Evolutionary conservation across 225 moss, liverwort and hornwort species (phyloP).

Genomic region (Anthoceros angustus): DNA sequence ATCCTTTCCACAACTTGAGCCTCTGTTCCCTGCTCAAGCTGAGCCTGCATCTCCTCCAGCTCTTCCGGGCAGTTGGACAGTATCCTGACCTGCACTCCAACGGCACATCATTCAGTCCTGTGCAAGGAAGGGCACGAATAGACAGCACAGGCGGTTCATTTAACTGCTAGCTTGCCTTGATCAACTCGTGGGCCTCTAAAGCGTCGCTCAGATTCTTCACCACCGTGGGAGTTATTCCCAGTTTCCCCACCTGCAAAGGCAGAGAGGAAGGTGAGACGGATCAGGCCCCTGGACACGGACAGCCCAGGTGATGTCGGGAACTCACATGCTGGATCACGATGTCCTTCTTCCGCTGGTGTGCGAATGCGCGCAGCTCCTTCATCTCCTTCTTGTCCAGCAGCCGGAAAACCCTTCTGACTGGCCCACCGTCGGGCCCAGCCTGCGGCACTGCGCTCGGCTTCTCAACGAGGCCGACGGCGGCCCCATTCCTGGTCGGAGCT

Average conservation of each 20-base stretch:
- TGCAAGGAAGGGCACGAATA: neutral
- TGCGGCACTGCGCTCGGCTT: neutral
- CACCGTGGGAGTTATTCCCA: conserved; percentile 57
- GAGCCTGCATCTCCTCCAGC: conserved; percentile 30
- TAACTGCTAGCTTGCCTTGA: conserved; percentile 34
- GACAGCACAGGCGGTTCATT: neutral
- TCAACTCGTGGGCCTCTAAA: conserved; percentile 72
- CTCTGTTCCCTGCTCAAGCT: conserved; percentile 46
- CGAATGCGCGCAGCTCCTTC: conserved; percentile 89
- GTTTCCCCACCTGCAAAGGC: conserved; percentile 64
- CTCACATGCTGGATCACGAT: conserved; percentile 72
- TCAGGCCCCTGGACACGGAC: conserved; percentile 3
- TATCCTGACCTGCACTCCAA: conserved; percentile 46
- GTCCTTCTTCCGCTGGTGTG: conserved; percentile 53
- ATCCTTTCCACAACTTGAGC: conserved; percentile 68
- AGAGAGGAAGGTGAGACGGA: neutral
- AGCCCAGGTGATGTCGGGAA: conserved; percentile 4
- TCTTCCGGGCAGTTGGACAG: conserved; percentile 54
- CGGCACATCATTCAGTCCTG: neutral
- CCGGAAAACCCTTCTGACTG: conserved; percentile 30
- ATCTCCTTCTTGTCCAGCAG: conserved; percentile 55
- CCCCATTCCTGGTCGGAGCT: too few relatives aligned
- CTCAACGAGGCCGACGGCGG: neutral
- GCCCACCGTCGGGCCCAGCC: neutral
- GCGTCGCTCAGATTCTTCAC: conserved; percentile 70